These are phyloP conservation scores for Diaporthe ilicicola DNA, from an alignment of 2,329 filamentous ascomycete species.

Conservation along the genomic window DNA sequence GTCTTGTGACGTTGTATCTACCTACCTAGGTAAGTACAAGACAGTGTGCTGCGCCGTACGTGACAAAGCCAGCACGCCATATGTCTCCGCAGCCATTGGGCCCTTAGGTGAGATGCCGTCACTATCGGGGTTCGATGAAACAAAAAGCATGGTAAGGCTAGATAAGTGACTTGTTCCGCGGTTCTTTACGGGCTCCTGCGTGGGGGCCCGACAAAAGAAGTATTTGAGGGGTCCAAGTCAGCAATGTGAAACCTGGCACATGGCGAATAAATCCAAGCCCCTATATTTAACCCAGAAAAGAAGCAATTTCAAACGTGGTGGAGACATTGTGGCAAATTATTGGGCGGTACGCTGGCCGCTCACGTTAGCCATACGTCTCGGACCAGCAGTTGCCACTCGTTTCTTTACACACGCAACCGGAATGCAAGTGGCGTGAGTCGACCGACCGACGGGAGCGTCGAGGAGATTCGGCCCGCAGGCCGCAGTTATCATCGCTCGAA, in stretches of 20 bases:
- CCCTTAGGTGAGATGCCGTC: no score
- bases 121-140: no score
- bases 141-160: no score
- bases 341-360: neutral
- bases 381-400: neutral
- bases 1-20: no score
- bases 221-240: neutral
- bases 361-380: neutral
- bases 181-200: neutral
- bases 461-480: neutral
- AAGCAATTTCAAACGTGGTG: neutral
- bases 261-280: neutral
- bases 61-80: no score
- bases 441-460: no score
- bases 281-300: no score
- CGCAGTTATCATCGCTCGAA: neutral
- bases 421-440: neutral
- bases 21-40: no score
- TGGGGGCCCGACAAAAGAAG: neutral
- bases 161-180: no score
- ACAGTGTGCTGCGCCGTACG: no score
- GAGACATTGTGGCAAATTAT: neutral
- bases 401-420: neutral
- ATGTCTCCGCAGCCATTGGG: no score
- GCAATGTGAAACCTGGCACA: neutral